A percentile compares a stretch with the other conserved stretches of the same genome.
These are phyloP conservation scores for Microdochium nivale DNA, from an alignment of 2,329 filamentous ascomycete genomes.

Conservation along the genomic window DNA sequence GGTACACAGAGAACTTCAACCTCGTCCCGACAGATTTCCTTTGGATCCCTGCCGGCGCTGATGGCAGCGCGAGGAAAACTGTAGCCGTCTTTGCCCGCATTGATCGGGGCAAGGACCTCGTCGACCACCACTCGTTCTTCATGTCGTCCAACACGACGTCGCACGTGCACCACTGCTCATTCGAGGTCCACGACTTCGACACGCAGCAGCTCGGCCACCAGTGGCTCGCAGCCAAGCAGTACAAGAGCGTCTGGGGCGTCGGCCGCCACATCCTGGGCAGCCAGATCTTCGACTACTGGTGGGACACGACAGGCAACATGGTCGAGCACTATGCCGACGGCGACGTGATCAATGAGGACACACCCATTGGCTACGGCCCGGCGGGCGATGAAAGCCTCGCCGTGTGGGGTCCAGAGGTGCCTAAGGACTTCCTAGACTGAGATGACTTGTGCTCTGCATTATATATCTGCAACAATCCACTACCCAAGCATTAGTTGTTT, in stretches of 20 bases:
- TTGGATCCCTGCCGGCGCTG: conserved; percentile 9
- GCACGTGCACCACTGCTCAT: conserved; percentile 52
- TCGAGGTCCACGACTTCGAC: conserved; percentile 66
- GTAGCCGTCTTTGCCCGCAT: conserved; percentile 37
- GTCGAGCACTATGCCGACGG: conserved; percentile 66
- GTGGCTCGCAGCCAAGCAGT: conserved; percentile 55
- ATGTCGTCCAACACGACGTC: conserved; percentile 40
- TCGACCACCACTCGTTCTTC: conserved; percentile 45
- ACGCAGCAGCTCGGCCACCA: conserved; percentile 62
- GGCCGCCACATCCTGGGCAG: conserved; percentile 61
- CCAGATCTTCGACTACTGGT: conserved; percentile 69
- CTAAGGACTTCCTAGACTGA: not conserved
- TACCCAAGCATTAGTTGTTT: too few species aligned
- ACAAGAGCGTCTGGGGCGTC: conserved; percentile 61
- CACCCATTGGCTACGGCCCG: conserved; percentile 21
- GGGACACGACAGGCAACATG: conserved; percentile 47
- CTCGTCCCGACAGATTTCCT: conserved; percentile 38
- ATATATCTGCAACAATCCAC: too few species aligned
- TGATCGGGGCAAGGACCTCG: conserved; percentile 30
- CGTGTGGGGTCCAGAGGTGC: not conserved
- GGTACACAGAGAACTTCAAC: conserved; percentile 42
- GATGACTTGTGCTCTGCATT: too few species aligned
- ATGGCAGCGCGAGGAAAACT: conserved; percentile 26
- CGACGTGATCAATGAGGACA: conserved; percentile 50
- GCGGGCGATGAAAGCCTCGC: not conserved